phyloP scores from a whole-genome alignment of 768 basidiomycete species.

The Termitomyces sp. region DNA sequence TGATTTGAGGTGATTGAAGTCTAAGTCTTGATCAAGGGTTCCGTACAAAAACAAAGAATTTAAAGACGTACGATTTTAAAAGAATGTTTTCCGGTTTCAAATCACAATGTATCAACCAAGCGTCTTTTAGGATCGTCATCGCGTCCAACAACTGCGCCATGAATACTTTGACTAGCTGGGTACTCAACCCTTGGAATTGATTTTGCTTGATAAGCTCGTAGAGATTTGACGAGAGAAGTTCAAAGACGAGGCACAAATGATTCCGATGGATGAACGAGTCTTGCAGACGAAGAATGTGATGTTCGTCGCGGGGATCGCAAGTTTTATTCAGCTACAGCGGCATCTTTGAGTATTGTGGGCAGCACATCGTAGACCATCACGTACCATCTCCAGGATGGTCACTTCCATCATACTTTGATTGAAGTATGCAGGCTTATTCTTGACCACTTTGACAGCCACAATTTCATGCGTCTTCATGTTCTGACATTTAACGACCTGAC shows the following conservation, averaged over 20 bases:
- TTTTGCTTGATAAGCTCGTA: constrained; percentile 99
- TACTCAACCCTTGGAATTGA: constrained; percentile 95
- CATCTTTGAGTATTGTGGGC: constrained; percentile 1
- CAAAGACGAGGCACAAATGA: constrained; percentile 97
- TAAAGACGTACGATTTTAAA: constrained; percentile 71
- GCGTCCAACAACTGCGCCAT: constrained; percentile 94
- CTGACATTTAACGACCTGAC: constrained; percentile 99
- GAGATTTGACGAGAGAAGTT: constrained; percentile 92
- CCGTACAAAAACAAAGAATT: not conserved
- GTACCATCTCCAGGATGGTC: constrained; percentile 89
- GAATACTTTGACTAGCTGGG: constrained; percentile 97
- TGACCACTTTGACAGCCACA: constrained; percentile 98
- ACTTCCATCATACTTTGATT: constrained; percentile 99
- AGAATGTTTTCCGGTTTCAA: constrained; percentile 98
- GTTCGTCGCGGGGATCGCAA: constrained; percentile 91
- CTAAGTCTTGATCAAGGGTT: constrained; percentile 30
- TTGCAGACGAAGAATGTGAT: constrained; percentile 90
- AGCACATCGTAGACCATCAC: constrained; percentile 25
- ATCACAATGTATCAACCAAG: constrained; percentile 96
- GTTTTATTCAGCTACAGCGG: constrained; percentile 81
- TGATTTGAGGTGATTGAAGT: constrained; percentile 95
- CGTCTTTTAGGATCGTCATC: constrained; percentile 88
- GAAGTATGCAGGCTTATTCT: constrained; percentile 99
- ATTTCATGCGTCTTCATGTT: constrained; percentile 99
- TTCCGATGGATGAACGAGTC: constrained; percentile 97